Evolutionary conservation across 78 protist genomes (phyloP), one percentile per base, ranked within the genome.

Genomic region (Pigoraptor vietnamica): DNA sequence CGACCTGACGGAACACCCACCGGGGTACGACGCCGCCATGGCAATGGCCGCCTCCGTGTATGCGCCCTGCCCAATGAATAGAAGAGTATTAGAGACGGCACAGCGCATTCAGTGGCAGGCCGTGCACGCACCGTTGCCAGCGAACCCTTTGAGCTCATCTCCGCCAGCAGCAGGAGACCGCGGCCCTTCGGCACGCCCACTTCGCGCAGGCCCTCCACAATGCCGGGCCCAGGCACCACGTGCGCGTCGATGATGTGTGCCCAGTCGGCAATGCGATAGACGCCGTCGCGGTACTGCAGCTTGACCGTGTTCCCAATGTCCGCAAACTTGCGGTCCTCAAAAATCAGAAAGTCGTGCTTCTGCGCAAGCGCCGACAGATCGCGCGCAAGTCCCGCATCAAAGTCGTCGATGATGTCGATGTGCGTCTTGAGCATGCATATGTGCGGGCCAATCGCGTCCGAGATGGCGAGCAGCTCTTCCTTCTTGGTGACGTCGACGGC

Each of bases 311-410:
- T 96, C 37, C 99, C 99, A 86, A 97, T 97, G 81, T 97, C 99
- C 0, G 99, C 99, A 84, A 97, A 97, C 92, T 97, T 97, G 81
- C 99, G 87, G 91, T 97, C 99, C 92, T 97, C 98, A 92, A 97
- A 97, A 34, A 97, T 94, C 39, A 96, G 81, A 88, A 97, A 96
- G 81, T 96, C 91, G 93, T 94, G 97, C 89, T 95, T 34, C 25
- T 37, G 36, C 37, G 91, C 95, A 36, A 55, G 23, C 40, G 29
- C 82, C 2, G 37, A 0, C 55, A 93, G 0, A 23, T 91, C 32
- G 37, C 33, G 23, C 37, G 88, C 90, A 32, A 94, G 89, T 0
- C 40, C 96, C 37, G 37, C 87, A 36, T 92, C 91, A 36, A 91
- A 98, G 90, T 98, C 97, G 1, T 37, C 92, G n/a, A 98, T 35